These are phyloP conservation scores for Uronychia binucleata DNA, from an alignment of 73 alveolate genomes.

Conservation along the genomic window DNA sequence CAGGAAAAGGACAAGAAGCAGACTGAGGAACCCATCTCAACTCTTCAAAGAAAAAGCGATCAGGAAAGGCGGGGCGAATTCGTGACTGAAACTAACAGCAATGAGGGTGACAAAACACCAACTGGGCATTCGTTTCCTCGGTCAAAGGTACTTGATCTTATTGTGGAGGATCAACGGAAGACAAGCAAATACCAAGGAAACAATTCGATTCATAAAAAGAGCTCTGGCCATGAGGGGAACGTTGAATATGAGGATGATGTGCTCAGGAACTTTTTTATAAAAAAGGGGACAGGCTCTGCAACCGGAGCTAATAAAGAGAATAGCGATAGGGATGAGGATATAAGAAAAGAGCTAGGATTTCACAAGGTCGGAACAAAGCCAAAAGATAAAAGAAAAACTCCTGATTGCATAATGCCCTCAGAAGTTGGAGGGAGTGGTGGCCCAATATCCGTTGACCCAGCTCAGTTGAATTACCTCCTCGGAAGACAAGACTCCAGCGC, in stretches of 20 bases:
- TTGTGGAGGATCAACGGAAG: not conserved
- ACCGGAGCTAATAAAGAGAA: not conserved
- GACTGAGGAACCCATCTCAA: no score
- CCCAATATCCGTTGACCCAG: no score
- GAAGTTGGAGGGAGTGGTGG: no score
- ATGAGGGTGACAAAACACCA: not conserved
- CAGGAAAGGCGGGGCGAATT: not conserved
- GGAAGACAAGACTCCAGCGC: not conserved
- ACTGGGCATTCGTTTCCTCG: not conserved
- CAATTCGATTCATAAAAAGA: not conserved
- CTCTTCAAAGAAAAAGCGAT: no score
- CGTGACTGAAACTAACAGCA: constrained; percentile 9
- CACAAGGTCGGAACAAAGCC: no score
- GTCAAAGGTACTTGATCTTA: not conserved
- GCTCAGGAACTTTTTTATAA: not conserved
- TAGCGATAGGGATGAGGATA: not conserved
- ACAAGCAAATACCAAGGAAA: not conserved
- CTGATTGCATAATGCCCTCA: no score
- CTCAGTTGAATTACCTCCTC: not conserved
- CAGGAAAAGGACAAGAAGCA: no score
- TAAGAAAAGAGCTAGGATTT: not conserved
- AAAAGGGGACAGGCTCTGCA: not conserved
- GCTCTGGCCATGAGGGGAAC: not conserved
- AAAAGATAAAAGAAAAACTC: no score
- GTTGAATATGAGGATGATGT: not conserved